Evolutionary conservation across 2,329 filamentous ascomycete species (phyloP).

Genomic region (Aspergillus glaucus): DNA sequence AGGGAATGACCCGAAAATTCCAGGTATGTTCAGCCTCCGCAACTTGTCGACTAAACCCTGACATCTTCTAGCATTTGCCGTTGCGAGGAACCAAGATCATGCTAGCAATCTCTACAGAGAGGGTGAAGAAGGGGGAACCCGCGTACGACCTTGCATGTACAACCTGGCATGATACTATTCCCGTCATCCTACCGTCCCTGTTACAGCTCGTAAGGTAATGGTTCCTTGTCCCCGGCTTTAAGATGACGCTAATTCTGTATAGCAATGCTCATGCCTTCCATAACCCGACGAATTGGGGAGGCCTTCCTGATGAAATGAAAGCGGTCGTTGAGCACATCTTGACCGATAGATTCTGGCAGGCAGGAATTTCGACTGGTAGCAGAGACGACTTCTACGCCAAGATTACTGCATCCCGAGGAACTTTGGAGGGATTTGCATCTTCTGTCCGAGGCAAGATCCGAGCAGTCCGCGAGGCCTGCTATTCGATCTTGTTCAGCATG

Average conservation of each 20-base stretch:
- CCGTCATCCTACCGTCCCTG: slow-evolving; percentile 75
- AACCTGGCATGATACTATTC: slow-evolving; percentile 81
- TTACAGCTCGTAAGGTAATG: slow-evolving; percentile 69
- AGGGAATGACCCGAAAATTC: slow-evolving; percentile 68
- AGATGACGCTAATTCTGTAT: slow-evolving; percentile 8
- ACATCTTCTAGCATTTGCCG: slow-evolving; percentile 56
- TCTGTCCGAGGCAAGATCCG: slow-evolving; percentile 84
- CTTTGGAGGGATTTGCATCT: slow-evolving; percentile 88
- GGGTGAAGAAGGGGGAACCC: slow-evolving; percentile 65
- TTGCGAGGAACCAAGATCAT: slow-evolving; percentile 85
- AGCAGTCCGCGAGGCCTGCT: slow-evolving; percentile 85
- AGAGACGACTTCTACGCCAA: slow-evolving; percentile 95
- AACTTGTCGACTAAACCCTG: not conserved
- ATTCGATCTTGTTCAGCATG: slow-evolving; percentile 91
- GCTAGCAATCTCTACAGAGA: slow-evolving; percentile 86
- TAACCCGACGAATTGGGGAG: slow-evolving; percentile 75
- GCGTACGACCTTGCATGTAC: slow-evolving; percentile 69
- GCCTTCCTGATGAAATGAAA: slow-evolving; percentile 68
- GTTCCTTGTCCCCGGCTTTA: not conserved
- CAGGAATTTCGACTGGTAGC: slow-evolving; percentile 89
- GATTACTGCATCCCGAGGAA: slow-evolving; percentile 80
- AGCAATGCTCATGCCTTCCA: slow-evolving; percentile 89
- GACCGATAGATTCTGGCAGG: slow-evolving; percentile 96
- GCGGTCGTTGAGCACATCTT: slow-evolving; percentile 73
- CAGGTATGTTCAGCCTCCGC: slow-evolving; percentile 44